Base-by-base conservation (phyloP, 2,329 filamentous ascomycete genomes). In the Diplodia corticola region DNA sequence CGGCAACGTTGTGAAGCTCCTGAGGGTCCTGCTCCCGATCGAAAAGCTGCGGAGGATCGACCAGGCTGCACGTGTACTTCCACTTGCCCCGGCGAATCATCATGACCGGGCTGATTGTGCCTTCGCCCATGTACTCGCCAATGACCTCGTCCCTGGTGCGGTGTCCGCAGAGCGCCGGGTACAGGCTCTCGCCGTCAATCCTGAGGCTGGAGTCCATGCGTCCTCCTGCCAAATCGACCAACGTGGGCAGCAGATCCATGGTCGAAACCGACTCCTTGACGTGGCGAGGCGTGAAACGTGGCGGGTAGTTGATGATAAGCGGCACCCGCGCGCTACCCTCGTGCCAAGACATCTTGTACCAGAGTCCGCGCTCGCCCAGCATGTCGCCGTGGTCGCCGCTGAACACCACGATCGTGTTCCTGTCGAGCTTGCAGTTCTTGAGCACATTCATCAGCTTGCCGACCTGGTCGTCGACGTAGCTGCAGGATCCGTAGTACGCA, bases 291-390 rank as follows among this genome's bases (percentile, higher is more conserved):
- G 83, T 76, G 78, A 94, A 96, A 68, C 84, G 85, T 72, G 88
- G 84, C 28, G 93, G 93, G 73, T 93, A 88, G 78, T 92, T 89
- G 76, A 97, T 85, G 70, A 97, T 83, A 75, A 97, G 88, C 1
- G 93, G 93, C 24, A 97, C 93, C 30, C 93, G 90, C 53, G 92
- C 92, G 13, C 92, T 96, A 48, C 89, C 89, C 84, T 97, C 93
- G 73, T 93, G 97, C 85, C 95, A 97, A 75, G 88, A 92, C 93
- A 97, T 97, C 85, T 97, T 97, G 83, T 97, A 93, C 93, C 93
- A 97, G 54, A 97, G 82, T 5, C 91, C 91, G 63, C 92, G 89
- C 82, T 97, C 93, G 67, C 93, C 93, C 7, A 97, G 86, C 93
- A 97, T 97, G 78, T 97, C 93, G 65, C 93, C 93, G 74, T 97